These are phyloP conservation scores for Pleoardoris graminearum DNA, from an alignment of 2,329 filamentous ascomycete species.

Conservation along the genomic window DNA sequence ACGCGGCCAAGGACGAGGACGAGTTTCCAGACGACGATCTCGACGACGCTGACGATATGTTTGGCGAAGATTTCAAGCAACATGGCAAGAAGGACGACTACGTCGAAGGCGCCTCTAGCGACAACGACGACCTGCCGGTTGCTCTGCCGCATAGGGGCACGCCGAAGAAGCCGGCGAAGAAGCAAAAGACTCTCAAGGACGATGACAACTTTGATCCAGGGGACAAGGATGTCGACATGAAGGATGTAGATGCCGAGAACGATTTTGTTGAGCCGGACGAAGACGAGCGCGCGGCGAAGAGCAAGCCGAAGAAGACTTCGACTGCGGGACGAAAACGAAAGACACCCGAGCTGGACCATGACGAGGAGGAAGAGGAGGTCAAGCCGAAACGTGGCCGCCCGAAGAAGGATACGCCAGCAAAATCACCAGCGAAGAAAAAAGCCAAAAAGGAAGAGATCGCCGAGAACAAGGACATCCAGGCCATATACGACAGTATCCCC, in stretches of 20 bases:
- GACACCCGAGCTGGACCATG: constrained; percentile 57
- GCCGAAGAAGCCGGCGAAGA: constrained; percentile 44
- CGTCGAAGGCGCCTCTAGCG: constrained; percentile 56
- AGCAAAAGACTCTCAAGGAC: constrained; percentile 51
- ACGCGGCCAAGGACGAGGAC: constrained; percentile 65
- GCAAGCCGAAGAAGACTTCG: constrained; percentile 45
- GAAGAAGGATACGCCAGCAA: constrained; percentile 47
- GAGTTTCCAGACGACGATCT: constrained; percentile 47
- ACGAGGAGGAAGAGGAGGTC: constrained; percentile 58
- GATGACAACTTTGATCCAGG: constrained; percentile 48
- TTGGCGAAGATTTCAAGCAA: constrained; percentile 71
- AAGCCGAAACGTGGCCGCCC: constrained; percentile 60
- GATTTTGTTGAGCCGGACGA: constrained; percentile 52
- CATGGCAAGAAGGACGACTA: constrained; percentile 71
- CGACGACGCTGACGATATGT: constrained; percentile 77
- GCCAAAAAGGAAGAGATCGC: constrained; percentile 67
- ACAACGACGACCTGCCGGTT: constrained; percentile 34
- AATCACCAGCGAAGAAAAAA: constrained; percentile 60
- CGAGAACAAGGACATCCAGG: constrained; percentile 74
- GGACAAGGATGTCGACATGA: constrained; percentile 58
- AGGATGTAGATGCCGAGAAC: constrained; percentile 52
- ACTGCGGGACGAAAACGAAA: constrained; percentile 58
- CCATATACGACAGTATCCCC: constrained; percentile 86
- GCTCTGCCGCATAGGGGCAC: constrained; percentile 44
- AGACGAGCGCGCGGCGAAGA: constrained; percentile 46